phyloP scores from a whole-genome alignment of 2,329 filamentous ascomycete genomes.

The Aschersonia sp. region DNA sequence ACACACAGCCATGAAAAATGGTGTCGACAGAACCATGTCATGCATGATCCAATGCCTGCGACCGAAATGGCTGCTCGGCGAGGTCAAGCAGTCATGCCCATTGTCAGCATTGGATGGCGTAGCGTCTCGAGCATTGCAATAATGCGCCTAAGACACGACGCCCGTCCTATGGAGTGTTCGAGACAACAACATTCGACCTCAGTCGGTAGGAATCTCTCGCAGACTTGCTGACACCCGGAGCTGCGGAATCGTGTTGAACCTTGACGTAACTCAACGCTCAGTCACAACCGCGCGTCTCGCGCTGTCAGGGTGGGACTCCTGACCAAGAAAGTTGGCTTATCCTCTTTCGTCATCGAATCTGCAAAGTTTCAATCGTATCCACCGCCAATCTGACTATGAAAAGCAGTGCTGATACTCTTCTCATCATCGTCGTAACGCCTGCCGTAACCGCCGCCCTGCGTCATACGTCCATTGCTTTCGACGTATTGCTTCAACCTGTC shows the following conservation, averaged over 20 bases:
- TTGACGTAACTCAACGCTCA: background rate
- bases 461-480: constrained; percentile 63
- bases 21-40: background rate
- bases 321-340: too few species aligned
- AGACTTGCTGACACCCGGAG: background rate
- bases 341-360: background rate
- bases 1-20: background rate
- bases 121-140: too few species aligned
- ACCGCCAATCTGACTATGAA: constrained; percentile 81
- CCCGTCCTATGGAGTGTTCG: too few species aligned
- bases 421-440: constrained; percentile 80
- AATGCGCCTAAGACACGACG: too few species aligned
- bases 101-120: too few species aligned
- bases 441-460: constrained; percentile 52
- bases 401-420: constrained; percentile 90
- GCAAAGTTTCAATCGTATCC: constrained; percentile 33
- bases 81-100: background rate
- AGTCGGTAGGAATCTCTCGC: background rate
- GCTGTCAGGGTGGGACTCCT: background rate
- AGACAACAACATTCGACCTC: background rate
- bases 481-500: constrained; percentile 92
- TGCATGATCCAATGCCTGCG: background rate
- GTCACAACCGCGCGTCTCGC: background rate
- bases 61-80: background rate
- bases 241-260: background rate